phyloP scores from a whole-genome alignment of 78 protist species.

The Protostelium mycophagum region DNA sequence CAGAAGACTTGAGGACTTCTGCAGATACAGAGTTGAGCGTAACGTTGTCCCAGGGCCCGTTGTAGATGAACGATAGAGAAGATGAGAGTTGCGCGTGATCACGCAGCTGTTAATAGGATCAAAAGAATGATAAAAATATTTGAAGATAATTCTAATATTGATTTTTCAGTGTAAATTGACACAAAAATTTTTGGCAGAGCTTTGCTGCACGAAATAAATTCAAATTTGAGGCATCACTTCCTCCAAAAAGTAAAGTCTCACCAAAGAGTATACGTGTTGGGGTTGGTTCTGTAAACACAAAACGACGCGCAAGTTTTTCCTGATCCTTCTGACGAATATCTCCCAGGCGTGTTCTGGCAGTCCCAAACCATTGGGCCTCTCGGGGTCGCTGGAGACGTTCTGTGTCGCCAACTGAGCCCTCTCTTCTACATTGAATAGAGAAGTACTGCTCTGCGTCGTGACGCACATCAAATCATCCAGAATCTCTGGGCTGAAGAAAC shows the following conservation, averaged over 20 bases:
- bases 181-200: too few relatives aligned
- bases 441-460: neutral
- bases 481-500: neutral
- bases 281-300: neutral
- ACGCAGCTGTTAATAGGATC: too few relatives aligned
- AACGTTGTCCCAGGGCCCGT: neutral
- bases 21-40: too few relatives aligned
- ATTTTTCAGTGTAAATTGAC: too few relatives aligned
- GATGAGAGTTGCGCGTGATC: too few relatives aligned
- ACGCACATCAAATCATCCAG: neutral
- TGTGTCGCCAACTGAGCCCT: neutral
- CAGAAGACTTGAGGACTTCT: too few relatives aligned
- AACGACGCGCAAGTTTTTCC: neutral
- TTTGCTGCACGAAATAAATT: too few relatives aligned
- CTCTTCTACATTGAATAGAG: neutral
- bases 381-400: neutral
- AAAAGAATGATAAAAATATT: too few relatives aligned
- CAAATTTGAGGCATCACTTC: too few relatives aligned
- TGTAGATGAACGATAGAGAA: too few relatives aligned
- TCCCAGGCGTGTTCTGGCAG: neutral
- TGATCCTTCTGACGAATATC: neutral
- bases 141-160: too few relatives aligned
- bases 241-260: too few relatives aligned
- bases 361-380: neutral
- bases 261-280: neutral